These are phyloP conservation scores for Aspergillus ochraceoroseus DNA, from an alignment of 2,329 filamentous ascomycete genomes.

Conservation along the genomic window DNA sequence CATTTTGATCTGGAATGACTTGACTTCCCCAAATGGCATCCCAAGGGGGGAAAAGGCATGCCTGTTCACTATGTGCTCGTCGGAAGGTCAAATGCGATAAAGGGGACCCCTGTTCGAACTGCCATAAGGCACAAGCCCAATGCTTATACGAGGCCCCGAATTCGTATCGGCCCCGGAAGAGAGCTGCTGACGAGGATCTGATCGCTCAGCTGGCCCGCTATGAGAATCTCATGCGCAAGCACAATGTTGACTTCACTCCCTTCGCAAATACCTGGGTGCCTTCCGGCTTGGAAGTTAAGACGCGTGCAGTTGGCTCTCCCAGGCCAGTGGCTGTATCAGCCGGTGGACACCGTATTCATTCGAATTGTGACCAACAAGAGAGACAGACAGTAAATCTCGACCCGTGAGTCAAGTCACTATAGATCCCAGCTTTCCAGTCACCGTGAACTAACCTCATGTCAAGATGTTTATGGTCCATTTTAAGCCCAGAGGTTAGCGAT, in stretches of 20 bases:
- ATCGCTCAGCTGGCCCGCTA: slow-evolving; percentile 63
- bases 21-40: no score
- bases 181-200: slow-evolving; percentile 63
- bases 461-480: not conserved
- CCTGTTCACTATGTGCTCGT: slow-evolving; percentile 4
- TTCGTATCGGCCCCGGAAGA: slow-evolving; percentile 52
- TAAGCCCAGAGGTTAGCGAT: not conserved
- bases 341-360: no score
- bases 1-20: no score
- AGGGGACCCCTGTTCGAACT: slow-evolving; percentile 8
- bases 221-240: slow-evolving; percentile 58
- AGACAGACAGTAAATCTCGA: no score
- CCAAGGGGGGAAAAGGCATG: no score
- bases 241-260: slow-evolving; percentile 58
- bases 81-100: slow-evolving; percentile 12
- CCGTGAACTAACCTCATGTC: not conserved
- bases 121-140: slow-evolving; percentile 55
- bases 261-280: not conserved
- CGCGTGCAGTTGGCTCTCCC: not conserved
- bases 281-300: not conserved
- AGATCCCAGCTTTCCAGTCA: no score
- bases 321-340: no score
- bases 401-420: no score
- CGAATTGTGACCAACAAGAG: no score
- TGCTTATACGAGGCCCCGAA: slow-evolving; percentile 43